These are phyloP conservation scores for Paracorniculantispora psalliotae DNA, from an alignment of 2,329 filamentous ascomycete species.

Conservation along the genomic window DNA sequence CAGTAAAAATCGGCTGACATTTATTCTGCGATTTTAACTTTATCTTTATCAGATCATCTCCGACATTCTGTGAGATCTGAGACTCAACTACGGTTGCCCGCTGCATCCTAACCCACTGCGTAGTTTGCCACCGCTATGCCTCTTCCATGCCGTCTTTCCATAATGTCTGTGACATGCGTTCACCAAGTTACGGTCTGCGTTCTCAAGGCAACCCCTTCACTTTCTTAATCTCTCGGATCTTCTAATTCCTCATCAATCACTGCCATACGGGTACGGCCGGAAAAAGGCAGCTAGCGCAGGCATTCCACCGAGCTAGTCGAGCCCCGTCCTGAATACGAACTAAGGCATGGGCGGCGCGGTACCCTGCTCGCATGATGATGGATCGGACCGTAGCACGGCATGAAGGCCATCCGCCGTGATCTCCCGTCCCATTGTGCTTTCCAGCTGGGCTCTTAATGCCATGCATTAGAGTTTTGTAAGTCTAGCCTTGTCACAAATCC, in stretches of 20 bases:
- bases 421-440: background rate
- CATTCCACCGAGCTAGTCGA: background rate
- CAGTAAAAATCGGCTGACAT: background rate
- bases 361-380: background rate
- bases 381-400: background rate
- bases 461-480: background rate
- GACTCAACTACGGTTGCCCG: too few relatives aligned
- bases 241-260: background rate
- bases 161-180: too few relatives aligned
- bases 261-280: background rate
- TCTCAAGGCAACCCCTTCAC: too few relatives aligned
- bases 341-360: background rate
- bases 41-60: background rate
- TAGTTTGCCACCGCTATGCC: too few relatives aligned
- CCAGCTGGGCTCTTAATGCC: too few relatives aligned
- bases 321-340: background rate
- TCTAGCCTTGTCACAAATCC: background rate
- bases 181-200: too few relatives aligned
- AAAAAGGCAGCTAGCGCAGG: background rate
- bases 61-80: too few relatives aligned
- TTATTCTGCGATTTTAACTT: background rate
- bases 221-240: too few relatives aligned
- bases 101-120: too few relatives aligned
- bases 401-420: background rate
- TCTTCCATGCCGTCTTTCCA: too few relatives aligned